Base-by-base conservation (phyloP, 371 early-diverging fungal species). In the Saksenaea oblongispora region DNA sequence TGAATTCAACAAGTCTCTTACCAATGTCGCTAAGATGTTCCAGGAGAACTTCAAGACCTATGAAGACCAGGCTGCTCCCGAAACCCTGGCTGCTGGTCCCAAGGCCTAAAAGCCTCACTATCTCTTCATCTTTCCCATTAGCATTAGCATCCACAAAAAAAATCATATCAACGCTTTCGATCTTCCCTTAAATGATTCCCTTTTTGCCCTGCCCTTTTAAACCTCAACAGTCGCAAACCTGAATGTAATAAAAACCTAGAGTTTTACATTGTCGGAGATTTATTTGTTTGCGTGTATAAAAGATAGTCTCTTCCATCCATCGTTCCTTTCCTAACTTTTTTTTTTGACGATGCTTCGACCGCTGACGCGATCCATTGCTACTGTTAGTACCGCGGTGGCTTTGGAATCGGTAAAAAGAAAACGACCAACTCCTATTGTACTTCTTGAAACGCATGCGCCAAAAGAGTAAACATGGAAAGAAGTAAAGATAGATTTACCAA, bases 11-110 rank as follows among this genome's bases (percentile, higher is more conserved):
- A 78, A 61, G 27, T 90, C 92, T 11, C 69, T 91, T 39, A 59
- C 73, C 56, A 91, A 87, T 73, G 87, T 97, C 24, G 97, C 92
- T 34, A 61, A 65, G 34, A 86, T 95, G 63, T 97, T 97, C 78
- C 76, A 79, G 58, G 86, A 90, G 36, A 96, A 97, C 84, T 97
- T 97, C 73, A 83, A 87, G 72, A 78, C 74, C 56, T 97, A 89
- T 74, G 88, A 87, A 37, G 91, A 91, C 71, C 80, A 90, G 74
- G 93, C 95, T 55, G 74, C 87, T 8, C 62, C 82, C 22, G 93
- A 89, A 54, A 89, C 92, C 54, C 66, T 90, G 42, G 79, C 78
- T 44, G 92, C 95, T 56, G 93, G 91, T 18, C 92, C 92, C 51
- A 62, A 65, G 67, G n/a, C 67, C 59, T 70, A 70, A 65, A n/a